Percentiles rank a stretch among this genome's conserved stretches.
Evolutionary conservation across 495 filamentous ascomycete species (phyloP).

Genomic region (Podospora australis): DNA sequence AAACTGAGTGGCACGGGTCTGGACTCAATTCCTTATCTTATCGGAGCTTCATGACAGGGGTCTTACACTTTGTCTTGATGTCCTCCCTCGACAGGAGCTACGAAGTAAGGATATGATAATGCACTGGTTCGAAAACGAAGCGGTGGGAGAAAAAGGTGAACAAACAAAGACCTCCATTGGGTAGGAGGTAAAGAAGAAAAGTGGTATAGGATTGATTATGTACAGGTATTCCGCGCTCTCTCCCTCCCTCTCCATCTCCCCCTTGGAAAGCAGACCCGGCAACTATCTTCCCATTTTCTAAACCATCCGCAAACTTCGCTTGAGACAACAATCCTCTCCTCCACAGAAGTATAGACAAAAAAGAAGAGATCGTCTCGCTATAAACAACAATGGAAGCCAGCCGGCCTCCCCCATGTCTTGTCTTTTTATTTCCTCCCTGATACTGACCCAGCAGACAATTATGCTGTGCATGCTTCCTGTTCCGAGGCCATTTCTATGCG

Average conservation of each 20-base stretch:
- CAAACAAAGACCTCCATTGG: neutral
- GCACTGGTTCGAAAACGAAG: too few relatives aligned
- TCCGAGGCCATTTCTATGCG: too few relatives aligned
- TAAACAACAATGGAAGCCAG: too few relatives aligned
- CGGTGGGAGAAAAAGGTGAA: neutral
- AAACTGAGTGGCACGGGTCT: conserved; percentile 9
- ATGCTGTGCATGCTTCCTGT: too few relatives aligned
- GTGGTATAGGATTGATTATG: conserved; percentile 1
- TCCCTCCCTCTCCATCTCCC: neutral
- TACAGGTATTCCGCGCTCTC: neutral
- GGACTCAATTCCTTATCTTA: conserved; percentile 13
- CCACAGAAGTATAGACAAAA: too few relatives aligned
- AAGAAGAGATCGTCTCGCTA: too few relatives aligned
- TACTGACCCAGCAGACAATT: too few relatives aligned
- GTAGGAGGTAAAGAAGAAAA: neutral
- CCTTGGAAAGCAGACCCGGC: neutral
- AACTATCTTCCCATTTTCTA: neutral
- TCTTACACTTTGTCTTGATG: neutral
- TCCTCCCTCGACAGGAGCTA: conserved; percentile 1
- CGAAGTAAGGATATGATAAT: too few relatives aligned
- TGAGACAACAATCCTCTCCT: too few relatives aligned
- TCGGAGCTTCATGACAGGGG: neutral
- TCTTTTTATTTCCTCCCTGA: too few relatives aligned
- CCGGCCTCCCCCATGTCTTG: too few relatives aligned
- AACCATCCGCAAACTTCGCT: too few relatives aligned